Evolutionary conservation across 139 green algal genomes (phyloP).

Genomic region (Chlorella sp.): DNA sequence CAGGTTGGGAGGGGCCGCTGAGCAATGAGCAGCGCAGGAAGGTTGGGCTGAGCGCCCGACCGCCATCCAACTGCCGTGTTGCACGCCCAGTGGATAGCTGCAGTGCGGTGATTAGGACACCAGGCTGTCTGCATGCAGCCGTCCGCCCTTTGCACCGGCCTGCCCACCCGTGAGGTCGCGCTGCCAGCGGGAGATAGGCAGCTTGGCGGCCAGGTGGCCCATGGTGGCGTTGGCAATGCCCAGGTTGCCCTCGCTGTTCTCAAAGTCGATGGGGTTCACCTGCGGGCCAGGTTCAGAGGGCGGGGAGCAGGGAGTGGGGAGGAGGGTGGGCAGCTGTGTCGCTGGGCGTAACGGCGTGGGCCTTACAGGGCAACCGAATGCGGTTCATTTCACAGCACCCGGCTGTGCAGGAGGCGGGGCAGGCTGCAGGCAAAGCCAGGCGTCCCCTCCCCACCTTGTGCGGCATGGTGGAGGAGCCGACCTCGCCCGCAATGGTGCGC

Average conservation of each 20-base stretch:
- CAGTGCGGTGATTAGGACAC: too few relatives aligned
- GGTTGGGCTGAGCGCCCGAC: too few relatives aligned
- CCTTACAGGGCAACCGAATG: background rate
- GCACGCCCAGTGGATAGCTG: too few relatives aligned
- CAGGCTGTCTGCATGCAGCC: too few relatives aligned
- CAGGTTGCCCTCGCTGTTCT: constrained; percentile 99
- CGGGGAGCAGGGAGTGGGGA: background rate
- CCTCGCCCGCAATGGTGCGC: constrained; percentile 79
- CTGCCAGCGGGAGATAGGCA: constrained; percentile 94
- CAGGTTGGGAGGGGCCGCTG: background rate
- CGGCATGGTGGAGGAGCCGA: constrained; percentile 97
- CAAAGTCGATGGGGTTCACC: constrained; percentile 99
- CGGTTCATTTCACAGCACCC: too few relatives aligned
- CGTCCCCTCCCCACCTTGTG: constrained; percentile 83
- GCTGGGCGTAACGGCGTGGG: too few relatives aligned
- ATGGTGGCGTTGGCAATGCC: constrained; percentile 96
- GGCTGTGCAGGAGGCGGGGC: too few relatives aligned
- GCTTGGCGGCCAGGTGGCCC: constrained; percentile 93
- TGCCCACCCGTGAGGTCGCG: constrained; percentile 77
- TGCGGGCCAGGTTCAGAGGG: background rate
- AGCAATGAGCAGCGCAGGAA: too few relatives aligned
- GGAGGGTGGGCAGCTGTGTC: background rate
- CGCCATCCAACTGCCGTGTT: too few relatives aligned
- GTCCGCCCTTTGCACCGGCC: too few relatives aligned
- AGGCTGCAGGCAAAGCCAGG: background rate